Percentiles rank a stretch among this genome's conserved stretches.
Conservation (phyloP, 495 filamentous ascomycete species). For the Platismatia glauca region DNA sequence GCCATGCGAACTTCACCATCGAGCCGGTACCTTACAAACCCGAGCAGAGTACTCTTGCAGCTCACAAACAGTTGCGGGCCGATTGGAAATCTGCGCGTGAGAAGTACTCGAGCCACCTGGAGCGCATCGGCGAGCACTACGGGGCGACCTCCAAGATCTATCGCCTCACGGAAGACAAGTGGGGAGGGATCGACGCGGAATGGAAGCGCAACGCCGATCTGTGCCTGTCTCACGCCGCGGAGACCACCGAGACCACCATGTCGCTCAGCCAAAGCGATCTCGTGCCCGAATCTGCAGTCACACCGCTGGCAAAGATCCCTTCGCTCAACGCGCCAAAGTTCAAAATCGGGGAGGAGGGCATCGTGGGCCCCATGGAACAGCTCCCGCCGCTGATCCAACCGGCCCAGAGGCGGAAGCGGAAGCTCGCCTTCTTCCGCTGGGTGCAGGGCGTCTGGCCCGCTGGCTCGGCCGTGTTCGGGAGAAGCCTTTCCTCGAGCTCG, state of each 20-base stretch:
- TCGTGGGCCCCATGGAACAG: conserved; percentile 79
- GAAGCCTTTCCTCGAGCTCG: conserved; percentile 5
- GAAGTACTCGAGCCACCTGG: conserved; percentile 76
- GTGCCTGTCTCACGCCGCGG: conserved; percentile 35
- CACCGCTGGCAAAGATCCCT: conserved; percentile 50
- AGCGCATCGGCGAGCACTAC: conserved; percentile 79
- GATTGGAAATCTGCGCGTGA: conserved; percentile 74
- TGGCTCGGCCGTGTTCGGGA: conserved; percentile 9
- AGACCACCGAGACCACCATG: conserved; percentile 21
- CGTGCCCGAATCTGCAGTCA: conserved; percentile 18
- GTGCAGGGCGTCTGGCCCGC: conserved; percentile 17
- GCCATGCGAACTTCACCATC: conserved; percentile 89
- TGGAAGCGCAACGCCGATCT: conserved; percentile 62
- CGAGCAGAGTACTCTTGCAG: conserved; percentile 45
- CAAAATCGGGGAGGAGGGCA: conserved; percentile 79
- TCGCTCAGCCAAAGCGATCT: conserved; percentile 21
- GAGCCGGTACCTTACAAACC: conserved; percentile 71
- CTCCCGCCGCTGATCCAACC: conserved; percentile 34
- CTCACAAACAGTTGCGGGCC: conserved; percentile 57
- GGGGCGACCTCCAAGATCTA: conserved; percentile 76
- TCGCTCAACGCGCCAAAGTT: conserved; percentile 51
- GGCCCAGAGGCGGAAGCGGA: conserved; percentile 27
- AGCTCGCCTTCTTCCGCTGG: conserved; percentile 26
- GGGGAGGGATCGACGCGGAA: conserved; percentile 61
- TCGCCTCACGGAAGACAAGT: conserved; percentile 72